phyloP scores from a whole-genome alignment of 202 grass and related monocot genomes.

The Zoysia matrella region DNA sequence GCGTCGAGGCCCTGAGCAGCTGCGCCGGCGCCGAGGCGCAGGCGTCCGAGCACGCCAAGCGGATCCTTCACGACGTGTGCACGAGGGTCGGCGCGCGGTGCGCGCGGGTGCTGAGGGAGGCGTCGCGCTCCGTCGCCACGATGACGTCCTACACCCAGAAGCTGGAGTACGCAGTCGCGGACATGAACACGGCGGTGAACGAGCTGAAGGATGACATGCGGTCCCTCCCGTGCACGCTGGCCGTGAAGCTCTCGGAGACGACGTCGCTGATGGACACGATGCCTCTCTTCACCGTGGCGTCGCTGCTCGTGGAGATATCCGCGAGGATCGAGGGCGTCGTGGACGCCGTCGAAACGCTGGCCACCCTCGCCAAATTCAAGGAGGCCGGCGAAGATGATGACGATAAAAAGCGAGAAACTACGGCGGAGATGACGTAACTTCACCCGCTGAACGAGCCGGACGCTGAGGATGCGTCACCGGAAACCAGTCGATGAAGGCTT shows the following conservation, averaged over 20 bases:
- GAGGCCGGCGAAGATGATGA: slow-evolving; percentile 48
- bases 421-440: slow-evolving; percentile 44
- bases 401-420: slow-evolving; percentile 21
- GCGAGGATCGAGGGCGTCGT: no score
- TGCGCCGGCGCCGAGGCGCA: slow-evolving; percentile 65
- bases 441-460: slow-evolving; percentile 56
- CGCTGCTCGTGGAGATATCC: no score
- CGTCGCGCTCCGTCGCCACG: slow-evolving; percentile 51
- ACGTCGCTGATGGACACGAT: slow-evolving; percentile 33
- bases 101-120: slow-evolving; percentile 60
- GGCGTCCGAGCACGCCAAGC: slow-evolving; percentile 60
- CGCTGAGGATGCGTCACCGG: slow-evolving; percentile 4
- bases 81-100: slow-evolving; percentile 47
- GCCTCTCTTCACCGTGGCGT: no score
- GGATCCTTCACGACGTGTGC: slow-evolving; percentile 64
- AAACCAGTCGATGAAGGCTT: slow-evolving; percentile 32
- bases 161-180: slow-evolving; percentile 60
- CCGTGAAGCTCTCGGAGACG: slow-evolving; percentile 17
- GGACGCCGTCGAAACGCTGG: slow-evolving; percentile 40
- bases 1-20: slow-evolving; percentile 73
- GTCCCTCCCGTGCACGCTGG: slow-evolving; percentile 47
- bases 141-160: slow-evolving; percentile 39
- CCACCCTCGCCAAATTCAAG: slow-evolving; percentile 58
- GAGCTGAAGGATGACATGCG: slow-evolving; percentile 70
- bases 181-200: slow-evolving; percentile 78